Evolutionary conservation across 1,139 yeast genomes (phyloP), one percentile per base, ranked within the genome.

Genomic region (Fermentozyma sake): DNA sequence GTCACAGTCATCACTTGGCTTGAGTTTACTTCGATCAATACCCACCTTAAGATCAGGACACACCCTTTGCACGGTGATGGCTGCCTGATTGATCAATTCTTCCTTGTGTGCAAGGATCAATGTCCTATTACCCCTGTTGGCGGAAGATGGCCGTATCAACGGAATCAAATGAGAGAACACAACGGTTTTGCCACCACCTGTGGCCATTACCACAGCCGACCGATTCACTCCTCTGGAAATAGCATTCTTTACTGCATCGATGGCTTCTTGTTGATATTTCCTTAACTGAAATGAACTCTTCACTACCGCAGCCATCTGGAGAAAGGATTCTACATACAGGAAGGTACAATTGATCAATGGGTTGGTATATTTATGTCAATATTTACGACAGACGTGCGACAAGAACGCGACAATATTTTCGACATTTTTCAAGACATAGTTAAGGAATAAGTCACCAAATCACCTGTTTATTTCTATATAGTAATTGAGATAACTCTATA

Each of bases 181-280:
- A 11, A 87, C 86, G 0, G 97, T 89, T 44, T 89, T 89, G 2
- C 97, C 98, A 11, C 95, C 93, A 0, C 98, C 98, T 0, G 97
- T 91, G 5, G 96, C 96, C 27, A 91, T 53, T 10, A 87, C 83
- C 2, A 86, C 87, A 0, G 93, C 96, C 1, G 87, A 73, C 26
- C 94, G 61, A 13, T 64, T 55, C 4, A 61, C 49, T 0, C 80
- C 78, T 6, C 46, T 19, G 0, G 52, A 42, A 4, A 85, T 52
- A 0, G 86, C 72, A 0, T 52, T 42, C 1, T 76, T 43, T 15
- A 91, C 75, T 0, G 68, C 51, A 1, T 69, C 48, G 2, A 87
- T 72, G 24, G 95, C 91, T 24, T 80, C 78, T 23, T 65, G 50
- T 49, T 89, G 97, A 44, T 89, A 89, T 12, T 73, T 76, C n/a